These are phyloP conservation scores for Papiliotrema flavescens DNA, from an alignment of 1,284 basidiomycete genomes.

Conservation along the genomic window DNA sequence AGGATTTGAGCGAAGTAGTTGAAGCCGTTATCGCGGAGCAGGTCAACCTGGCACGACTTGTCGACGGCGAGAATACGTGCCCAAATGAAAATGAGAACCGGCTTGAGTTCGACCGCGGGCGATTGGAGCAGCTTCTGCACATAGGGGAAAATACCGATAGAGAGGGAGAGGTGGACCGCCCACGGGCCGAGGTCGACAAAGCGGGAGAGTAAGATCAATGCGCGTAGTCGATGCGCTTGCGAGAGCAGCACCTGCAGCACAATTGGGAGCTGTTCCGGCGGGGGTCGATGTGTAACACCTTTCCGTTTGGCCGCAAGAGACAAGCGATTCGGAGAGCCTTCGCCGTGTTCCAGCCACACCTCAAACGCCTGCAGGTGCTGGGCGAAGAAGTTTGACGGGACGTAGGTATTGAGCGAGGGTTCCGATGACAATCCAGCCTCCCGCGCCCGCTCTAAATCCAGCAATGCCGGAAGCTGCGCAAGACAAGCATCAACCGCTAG, in stretches of 20 bases:
- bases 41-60: conserved; percentile 83
- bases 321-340: conserved; percentile 50
- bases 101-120: conserved; percentile 88
- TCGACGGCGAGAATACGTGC: conserved; percentile 95
- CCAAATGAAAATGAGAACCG: conserved; percentile 99
- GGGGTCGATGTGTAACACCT: conserved; percentile 19
- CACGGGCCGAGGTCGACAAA: conserved; percentile 98
- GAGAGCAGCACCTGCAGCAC: conserved; percentile 95
- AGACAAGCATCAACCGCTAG: conserved; percentile 94
- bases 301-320: conserved; percentile 42
- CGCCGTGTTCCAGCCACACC: conserved; percentile 93
- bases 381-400: conserved; percentile 90
- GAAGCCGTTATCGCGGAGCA: conserved; percentile 80
- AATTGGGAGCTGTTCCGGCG: conserved; percentile 91
- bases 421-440: conserved; percentile 42
- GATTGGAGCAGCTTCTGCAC: conserved; percentile 95
- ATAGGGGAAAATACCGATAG: conserved; percentile 99
- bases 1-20: conserved; percentile 83
- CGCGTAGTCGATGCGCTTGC: conserved; percentile 91
- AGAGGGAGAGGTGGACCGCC: conserved; percentile 94
- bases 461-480: conserved; percentile 83
- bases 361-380: conserved; percentile 97
- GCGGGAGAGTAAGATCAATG: conserved; percentile 92
- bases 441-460: conserved; percentile 57
- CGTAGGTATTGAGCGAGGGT: conserved; percentile 56